Evolutionary conservation across 495 filamentous ascomycete species (phyloP).

Genomic region (Penicillium paxilli): DNA sequence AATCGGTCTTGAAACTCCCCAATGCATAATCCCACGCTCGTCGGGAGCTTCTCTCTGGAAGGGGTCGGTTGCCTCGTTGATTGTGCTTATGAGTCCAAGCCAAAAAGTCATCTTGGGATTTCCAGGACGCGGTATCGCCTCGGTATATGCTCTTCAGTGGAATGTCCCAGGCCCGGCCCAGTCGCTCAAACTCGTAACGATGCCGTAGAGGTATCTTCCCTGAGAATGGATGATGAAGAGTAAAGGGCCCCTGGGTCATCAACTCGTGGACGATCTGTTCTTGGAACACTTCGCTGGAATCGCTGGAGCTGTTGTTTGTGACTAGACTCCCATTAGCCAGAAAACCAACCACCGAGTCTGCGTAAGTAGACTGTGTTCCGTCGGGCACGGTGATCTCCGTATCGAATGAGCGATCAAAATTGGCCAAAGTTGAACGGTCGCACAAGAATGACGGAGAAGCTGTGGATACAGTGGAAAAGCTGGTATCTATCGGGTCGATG

Average conservation of each 20-base stretch:
- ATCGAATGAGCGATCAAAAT: constrained; percentile 33
- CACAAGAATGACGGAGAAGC: constrained; percentile 18
- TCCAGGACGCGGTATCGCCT: constrained; percentile 22
- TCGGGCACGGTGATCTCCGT: constrained; percentile 32
- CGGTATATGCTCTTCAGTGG: constrained; percentile 32
- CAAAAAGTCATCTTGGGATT: constrained; percentile 43
- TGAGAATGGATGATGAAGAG: constrained; percentile 24
- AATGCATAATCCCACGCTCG: constrained; percentile 45
- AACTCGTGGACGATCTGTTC: constrained; percentile 31
- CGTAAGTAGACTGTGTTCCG: constrained; percentile 31
- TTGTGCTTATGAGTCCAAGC: constrained; percentile 31
- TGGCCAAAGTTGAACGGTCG: constrained; percentile 6
- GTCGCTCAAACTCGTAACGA: constrained; percentile 46
- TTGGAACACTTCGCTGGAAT: constrained; percentile 10
- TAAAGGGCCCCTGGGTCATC: constrained; percentile 34
- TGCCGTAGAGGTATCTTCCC: constrained; percentile 37
- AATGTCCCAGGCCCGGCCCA: constrained; percentile 37
- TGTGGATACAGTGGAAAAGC: constrained; percentile 25
- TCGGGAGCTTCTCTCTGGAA: constrained; percentile 40
- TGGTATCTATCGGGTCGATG: constrained; percentile 23
- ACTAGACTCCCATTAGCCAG: constrained; percentile 20
- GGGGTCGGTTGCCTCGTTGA: constrained; percentile 22
- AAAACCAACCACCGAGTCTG: constrained; percentile 31
- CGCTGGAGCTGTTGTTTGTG: not conserved
- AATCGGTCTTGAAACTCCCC: constrained; percentile 33